Evolutionary conservation across 2,329 filamentous ascomycete genomes (phyloP).

Genomic region (Aspergillus uvarum): DNA sequence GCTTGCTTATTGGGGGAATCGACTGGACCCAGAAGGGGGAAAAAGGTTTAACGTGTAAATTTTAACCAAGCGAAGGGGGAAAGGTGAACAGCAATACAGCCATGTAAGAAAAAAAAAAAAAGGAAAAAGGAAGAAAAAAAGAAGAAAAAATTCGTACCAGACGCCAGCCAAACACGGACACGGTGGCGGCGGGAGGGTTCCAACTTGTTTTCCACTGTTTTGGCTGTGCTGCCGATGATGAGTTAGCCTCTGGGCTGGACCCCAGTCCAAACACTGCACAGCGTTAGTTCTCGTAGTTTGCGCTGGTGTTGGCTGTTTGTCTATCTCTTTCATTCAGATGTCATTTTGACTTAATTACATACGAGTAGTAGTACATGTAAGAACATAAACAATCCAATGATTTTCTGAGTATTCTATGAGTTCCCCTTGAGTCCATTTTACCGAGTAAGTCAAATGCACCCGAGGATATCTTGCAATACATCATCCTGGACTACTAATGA

Average conservation of each 20-base stretch:
- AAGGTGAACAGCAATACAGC: not conserved
- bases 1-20: slow-evolving; percentile 8
- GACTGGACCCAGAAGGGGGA: not conserved
- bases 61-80: slow-evolving; percentile 5
- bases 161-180: not conserved
- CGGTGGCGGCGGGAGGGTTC: not conserved
- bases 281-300: not conserved
- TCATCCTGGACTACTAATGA: not conserved
- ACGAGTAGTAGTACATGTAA: too few relatives aligned
- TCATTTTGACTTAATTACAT: too few relatives aligned
- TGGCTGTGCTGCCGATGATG: not conserved
- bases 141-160: slow-evolving; percentile 6
- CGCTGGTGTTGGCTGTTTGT: not conserved
- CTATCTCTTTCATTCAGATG: not conserved
- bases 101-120: slow-evolving; percentile 4
- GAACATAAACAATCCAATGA: too few relatives aligned
- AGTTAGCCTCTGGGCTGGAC: not conserved
- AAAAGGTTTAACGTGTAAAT: slow-evolving; percentile 7
- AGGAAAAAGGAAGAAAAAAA: not conserved
- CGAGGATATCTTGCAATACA: not conserved
- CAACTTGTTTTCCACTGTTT: not conserved
- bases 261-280: not conserved
- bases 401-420: too few relatives aligned
- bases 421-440: too few relatives aligned
- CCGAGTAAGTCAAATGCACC: not conserved